Evolutionary conservation across 148 eudicot genomes (phyloP), one percentile per base, ranked within the genome.

Genomic region (Limonium bicolor): DNA sequence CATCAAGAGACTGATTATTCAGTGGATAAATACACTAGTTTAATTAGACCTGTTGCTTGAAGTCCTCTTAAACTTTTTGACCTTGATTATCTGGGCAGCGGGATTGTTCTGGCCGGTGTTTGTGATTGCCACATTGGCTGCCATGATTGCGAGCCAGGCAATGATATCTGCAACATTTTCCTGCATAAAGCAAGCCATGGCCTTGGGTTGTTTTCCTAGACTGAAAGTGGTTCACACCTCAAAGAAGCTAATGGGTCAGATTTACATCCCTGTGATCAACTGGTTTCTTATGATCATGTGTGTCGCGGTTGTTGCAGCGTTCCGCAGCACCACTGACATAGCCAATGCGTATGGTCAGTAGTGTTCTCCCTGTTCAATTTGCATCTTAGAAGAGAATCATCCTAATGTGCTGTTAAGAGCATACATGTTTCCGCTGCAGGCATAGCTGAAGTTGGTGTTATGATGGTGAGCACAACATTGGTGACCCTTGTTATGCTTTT

Each of bases 111-210:
- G 99, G 99, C 99, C 95, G 2, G 67, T 90, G 24, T 90, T 90
- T 52, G 84, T 78, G 44, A 33, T 77, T 31, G 99, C 99, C 31
- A 90, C 99, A 34, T 41, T 84, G 15, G 99, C 99, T 53, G 99
- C 95, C 14, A 39, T 84, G 38, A 84, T 90, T 55, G 95, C 99
- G 16, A 90, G 99, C 54, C 99, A 90, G 61, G 94, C 99, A 50
- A 90, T 90, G 99, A 90, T 90, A 27, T 90, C 99, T 14, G 99
- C 95, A 22, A 77, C 99, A 10, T 90, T 90, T 57, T 84, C 99
- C 0, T 74, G 79, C 55, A 59, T 84, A 41, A 90, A 90, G 60
- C 95, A 90, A 56, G 52, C 97, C 34, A 84, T 80, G 83, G 80
- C 92, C 36, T 76, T 90, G 17, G 95, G 95, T 37, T 90, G 99